phyloP scores from a whole-genome alignment of 2,329 filamentous ascomycete species.

The Cordyceps farinosa region DNA sequence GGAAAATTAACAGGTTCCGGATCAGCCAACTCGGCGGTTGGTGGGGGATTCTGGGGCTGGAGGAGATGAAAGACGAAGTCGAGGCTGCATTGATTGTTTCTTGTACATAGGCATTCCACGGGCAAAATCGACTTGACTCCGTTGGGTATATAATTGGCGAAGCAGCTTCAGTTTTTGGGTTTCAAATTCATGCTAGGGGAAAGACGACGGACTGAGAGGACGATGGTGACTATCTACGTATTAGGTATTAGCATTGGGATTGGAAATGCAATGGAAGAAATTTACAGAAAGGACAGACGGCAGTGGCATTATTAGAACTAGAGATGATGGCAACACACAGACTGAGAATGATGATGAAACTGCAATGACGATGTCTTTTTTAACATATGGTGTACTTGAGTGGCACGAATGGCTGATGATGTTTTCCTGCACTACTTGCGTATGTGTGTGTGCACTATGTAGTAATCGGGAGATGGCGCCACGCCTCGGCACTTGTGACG shows the following conservation, averaged over 20 bases:
- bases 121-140: neutral
- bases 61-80: slow-evolving; percentile 21
- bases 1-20: slow-evolving; percentile 23
- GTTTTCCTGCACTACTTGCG: no score
- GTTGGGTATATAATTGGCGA: slow-evolving; percentile 10
- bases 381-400: neutral
- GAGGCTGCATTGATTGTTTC: slow-evolving; percentile 8
- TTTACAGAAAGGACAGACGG: neutral
- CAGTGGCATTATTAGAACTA: neutral
- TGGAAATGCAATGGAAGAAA: slow-evolving; percentile 8
- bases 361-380: neutral
- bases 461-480: neutral
- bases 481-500: slow-evolving; percentile 14
- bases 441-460: neutral
- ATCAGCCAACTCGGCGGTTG: slow-evolving; percentile 24
- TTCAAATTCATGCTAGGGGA: neutral
- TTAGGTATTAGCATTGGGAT: slow-evolving; percentile 13
- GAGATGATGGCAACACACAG: neutral
- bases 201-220: neutral
- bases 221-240: slow-evolving; percentile 5
- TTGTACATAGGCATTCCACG: slow-evolving; percentile 17
- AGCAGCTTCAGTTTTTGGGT: slow-evolving; percentile 3
- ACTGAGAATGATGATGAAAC: neutral
- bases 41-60: slow-evolving; percentile 30
- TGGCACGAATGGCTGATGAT: no score